These are phyloP conservation scores for Yarrowia alimentaria DNA, from an alignment of 805 yeast genomes.

Conservation along the genomic window DNA sequence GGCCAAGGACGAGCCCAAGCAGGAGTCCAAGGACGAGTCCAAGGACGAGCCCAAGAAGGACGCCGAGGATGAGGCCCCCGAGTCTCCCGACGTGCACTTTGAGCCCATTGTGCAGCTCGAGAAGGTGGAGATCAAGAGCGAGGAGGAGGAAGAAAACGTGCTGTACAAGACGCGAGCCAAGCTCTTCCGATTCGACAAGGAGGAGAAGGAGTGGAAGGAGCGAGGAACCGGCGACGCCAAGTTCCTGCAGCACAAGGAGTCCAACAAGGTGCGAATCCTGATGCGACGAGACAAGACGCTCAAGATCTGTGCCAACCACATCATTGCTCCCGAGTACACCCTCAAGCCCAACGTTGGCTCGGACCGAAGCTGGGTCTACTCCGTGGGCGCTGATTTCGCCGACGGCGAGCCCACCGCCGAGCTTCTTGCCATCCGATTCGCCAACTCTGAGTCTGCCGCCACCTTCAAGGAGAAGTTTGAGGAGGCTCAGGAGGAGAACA, in stretches of 20 bases:
- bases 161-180: constrained; percentile 85
- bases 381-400: constrained; percentile 88
- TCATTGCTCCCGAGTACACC: constrained; percentile 67
- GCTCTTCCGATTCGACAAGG: constrained; percentile 83
- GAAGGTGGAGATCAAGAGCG: constrained; percentile 93
- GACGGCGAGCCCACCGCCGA: constrained; percentile 96
- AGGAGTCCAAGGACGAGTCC: constrained; percentile 44
- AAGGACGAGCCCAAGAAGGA: constrained; percentile 42
- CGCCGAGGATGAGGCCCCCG: constrained; percentile 59
- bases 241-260: constrained; percentile 82
- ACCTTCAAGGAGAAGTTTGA: constrained; percentile 90
- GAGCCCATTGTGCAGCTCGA: constrained; percentile 95
- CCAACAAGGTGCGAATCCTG: constrained; percentile 80
- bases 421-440: constrained; percentile 93
- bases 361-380: constrained; percentile 98
- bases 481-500: constrained; percentile 71
- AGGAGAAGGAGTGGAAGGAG: constrained; percentile 95
- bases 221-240: constrained; percentile 99
- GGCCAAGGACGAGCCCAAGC: constrained; percentile 56
- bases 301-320: constrained; percentile 97
- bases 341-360: constrained; percentile 93
- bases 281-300: constrained; percentile 99
- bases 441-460: constrained; percentile 68
- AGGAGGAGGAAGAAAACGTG: constrained; percentile 86
- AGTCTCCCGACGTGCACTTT: constrained; percentile 83